Conservation (phyloP, 1,284 basidiomycete genomes). For the Retiboletus flavoniger region DNA sequence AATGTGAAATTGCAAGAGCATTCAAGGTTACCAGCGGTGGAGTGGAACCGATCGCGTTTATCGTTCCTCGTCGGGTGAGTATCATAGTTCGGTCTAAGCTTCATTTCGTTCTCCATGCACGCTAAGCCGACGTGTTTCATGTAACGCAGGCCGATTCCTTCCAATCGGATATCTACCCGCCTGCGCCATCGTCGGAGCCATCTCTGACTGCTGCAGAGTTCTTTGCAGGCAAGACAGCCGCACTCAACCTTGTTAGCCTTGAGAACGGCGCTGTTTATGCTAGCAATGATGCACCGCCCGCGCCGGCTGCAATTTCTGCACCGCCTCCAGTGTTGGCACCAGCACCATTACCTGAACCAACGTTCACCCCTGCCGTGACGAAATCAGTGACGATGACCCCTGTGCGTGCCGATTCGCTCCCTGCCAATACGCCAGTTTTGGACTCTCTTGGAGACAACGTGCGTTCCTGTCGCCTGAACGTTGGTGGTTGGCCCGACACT, state of each 20-base stretch:
- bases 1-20: conserved; percentile 94
- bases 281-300: conserved; percentile 29
- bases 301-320: conserved; percentile 26
- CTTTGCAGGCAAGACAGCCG: conserved; percentile 78
- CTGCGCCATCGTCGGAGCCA: conserved; percentile 80
- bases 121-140: background rate
- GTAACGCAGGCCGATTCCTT: conserved; percentile 72
- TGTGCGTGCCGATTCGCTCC: conserved; percentile 18
- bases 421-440: conserved; percentile 24
- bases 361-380: conserved; percentile 10
- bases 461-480: conserved; percentile 17
- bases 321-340: conserved; percentile 22
- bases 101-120: background rate
- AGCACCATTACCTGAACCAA: conserved; percentile 18
- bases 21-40: conserved; percentile 82
- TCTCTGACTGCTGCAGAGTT: conserved; percentile 83
- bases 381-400: conserved; percentile 9
- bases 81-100: background rate
- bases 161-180: conserved; percentile 94
- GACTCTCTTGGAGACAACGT: conserved; percentile 26
- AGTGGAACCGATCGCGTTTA: conserved; percentile 90
- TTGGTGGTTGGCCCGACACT: background rate
- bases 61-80: conserved; percentile 84
- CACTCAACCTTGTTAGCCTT: conserved; percentile 70
- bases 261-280: conserved; percentile 53